These are phyloP conservation scores for Pyrus betulifolia DNA, from an alignment of 306 rosid species.

Conservation along the genomic window DNA sequence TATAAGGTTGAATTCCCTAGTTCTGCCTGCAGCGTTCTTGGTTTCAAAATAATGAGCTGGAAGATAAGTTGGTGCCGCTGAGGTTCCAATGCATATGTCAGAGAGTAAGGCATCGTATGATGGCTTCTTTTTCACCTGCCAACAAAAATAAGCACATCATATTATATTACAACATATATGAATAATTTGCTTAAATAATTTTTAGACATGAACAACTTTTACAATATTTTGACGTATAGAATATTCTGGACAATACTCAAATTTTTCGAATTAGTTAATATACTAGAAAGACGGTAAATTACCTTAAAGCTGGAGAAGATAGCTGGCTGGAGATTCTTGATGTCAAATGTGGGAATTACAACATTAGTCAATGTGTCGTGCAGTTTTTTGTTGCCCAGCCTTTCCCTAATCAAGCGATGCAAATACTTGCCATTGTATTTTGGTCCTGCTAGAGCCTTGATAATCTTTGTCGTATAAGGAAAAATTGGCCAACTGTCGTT, in stretches of 20 bases:
- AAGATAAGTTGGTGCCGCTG: conserved; percentile 59
- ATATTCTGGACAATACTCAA: too few relatives aligned
- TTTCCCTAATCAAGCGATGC: conserved; percentile 18
- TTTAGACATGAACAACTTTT: not conserved
- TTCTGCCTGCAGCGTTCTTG: conserved; percentile 15
- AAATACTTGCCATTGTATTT: conserved; percentile 48
- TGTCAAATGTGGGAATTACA: conserved; percentile 52
- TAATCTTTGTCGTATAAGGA: not conserved
- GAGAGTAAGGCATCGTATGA: conserved; percentile 34
- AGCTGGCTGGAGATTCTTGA: conserved; percentile 48
- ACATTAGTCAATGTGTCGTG: conserved; percentile 40
- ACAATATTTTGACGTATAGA: too few relatives aligned
- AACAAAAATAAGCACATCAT: not conserved
- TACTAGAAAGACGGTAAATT: not conserved
- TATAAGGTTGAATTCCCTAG: conserved; percentile 43
- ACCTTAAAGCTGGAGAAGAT: conserved; percentile 53
- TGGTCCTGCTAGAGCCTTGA: conserved; percentile 29
- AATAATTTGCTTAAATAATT: not conserved
- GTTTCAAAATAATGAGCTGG: conserved; percentile 41
- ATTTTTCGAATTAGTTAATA: not conserved
- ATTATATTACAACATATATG: not conserved
- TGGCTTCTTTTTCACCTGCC: conserved; percentile 24
- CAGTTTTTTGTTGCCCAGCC: conserved; percentile 21
- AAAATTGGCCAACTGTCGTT: not conserved
- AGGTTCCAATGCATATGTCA: conserved; percentile 45